Evolutionary conservation across 495 filamentous ascomycete species (phyloP).

Genomic region (Xylaria palmicola): DNA sequence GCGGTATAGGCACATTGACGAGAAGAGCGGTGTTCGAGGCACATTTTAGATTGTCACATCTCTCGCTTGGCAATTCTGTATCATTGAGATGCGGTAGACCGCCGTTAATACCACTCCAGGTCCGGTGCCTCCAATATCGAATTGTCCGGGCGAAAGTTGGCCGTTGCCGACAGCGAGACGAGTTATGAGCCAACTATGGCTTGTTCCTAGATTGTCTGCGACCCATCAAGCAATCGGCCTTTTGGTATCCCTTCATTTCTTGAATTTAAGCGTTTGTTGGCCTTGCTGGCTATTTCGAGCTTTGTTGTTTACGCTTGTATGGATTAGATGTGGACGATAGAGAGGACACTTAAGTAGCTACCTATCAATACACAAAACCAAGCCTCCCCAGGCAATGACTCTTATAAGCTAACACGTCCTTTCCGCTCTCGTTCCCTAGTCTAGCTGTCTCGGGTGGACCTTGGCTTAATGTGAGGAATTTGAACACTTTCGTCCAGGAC

Average conservation of each 20-base stretch:
- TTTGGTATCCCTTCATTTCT: constrained; percentile 1
- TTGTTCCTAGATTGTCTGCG: neutral
- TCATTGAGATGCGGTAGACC: too few relatives aligned
- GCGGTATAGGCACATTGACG: constrained; percentile 69
- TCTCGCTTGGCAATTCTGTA: neutral
- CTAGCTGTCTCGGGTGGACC: neutral
- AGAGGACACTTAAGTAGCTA: constrained; percentile 9
- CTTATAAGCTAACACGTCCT: neutral
- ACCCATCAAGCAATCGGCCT: neutral
- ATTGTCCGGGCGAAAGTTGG: too few relatives aligned
- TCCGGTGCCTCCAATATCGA: too few relatives aligned
- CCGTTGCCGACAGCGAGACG: too few relatives aligned
- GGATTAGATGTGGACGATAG: constrained; percentile 10
- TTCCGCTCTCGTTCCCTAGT: neutral
- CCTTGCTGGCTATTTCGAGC: neutral
- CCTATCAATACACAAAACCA: neutral
- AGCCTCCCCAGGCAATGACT: neutral
- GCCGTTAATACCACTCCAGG: too few relatives aligned
- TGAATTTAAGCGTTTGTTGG: constrained; percentile 6
- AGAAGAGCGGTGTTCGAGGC: constrained; percentile 58
- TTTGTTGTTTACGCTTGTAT: neutral
- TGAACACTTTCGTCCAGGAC: too few relatives aligned
- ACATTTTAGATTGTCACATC: constrained; percentile 27
- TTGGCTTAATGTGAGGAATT: too few relatives aligned
- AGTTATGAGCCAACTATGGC: too few relatives aligned